These are phyloP conservation scores for Chaetoceros tenuissimus DNA, from an alignment of 108 stramenopile genomes.

Conservation along the genomic window DNA sequence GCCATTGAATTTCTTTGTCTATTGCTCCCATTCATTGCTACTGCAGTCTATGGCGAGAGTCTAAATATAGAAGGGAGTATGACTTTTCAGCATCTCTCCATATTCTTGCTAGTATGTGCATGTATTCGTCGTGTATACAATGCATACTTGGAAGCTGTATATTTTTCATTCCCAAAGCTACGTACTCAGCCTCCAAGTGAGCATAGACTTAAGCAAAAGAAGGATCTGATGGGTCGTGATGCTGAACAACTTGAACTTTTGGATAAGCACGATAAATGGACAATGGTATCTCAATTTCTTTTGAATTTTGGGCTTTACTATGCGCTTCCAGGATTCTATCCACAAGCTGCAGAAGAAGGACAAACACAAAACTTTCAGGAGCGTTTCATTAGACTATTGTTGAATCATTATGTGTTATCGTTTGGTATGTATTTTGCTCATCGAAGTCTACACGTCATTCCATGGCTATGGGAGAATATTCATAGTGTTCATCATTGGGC, in stretches of 20 bases:
- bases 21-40: background rate
- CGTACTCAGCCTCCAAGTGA: slow-evolving; percentile 12
- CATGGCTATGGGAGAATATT: slow-evolving; percentile 14
- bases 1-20: background rate
- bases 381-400: background rate
- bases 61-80: slow-evolving; percentile 1
- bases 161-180: slow-evolving; percentile 3
- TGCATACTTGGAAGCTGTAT: slow-evolving; percentile 14
- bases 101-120: slow-evolving; percentile 3
- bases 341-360: background rate
- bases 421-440: slow-evolving; percentile 24
- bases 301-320: slow-evolving; percentile 8
- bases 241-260: slow-evolving; percentile 3
- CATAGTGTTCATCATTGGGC: slow-evolving; percentile 13
- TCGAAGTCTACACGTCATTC: slow-evolving; percentile 9
- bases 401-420: slow-evolving; percentile 9
- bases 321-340: slow-evolving; percentile 6
- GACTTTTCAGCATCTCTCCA: background rate
- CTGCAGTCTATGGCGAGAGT: background rate
- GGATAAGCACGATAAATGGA: slow-evolving; percentile 10
- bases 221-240: slow-evolving; percentile 8
- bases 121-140: slow-evolving; percentile 7
- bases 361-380: background rate
- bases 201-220: background rate
- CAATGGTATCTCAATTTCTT: slow-evolving; percentile 4